Evolutionary conservation across 78 protist genomes (phyloP).

Genomic region (Chrysochromulina parva): DNA sequence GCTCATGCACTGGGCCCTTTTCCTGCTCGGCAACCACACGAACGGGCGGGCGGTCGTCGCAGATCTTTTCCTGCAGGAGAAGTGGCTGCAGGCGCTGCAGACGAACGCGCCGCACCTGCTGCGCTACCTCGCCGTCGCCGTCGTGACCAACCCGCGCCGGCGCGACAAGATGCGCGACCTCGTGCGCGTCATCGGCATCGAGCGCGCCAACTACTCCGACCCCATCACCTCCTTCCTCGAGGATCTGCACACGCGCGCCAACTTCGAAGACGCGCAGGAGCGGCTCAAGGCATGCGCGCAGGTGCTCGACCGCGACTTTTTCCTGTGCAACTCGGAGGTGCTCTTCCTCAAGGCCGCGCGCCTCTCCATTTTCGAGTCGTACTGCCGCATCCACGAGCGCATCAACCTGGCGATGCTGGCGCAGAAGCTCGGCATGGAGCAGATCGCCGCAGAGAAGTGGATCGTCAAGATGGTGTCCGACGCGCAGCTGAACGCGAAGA

Average conservation of each 20-base stretch:
- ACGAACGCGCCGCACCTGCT: background rate
- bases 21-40: background rate
- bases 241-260: background rate
- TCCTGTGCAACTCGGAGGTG: background rate
- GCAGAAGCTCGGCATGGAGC: constrained; percentile 70
- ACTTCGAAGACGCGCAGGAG: background rate
- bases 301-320: background rate
- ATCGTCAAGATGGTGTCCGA: constrained; percentile 85
- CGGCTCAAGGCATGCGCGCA: background rate
- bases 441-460: constrained; percentile 85
- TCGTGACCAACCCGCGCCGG: background rate
- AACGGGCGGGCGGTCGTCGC: background rate
- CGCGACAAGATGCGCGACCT: background rate
- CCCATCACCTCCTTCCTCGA: background rate
- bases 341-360: background rate
- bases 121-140: background rate
- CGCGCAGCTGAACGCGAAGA: constrained; percentile 83
- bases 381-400: constrained; percentile 84
- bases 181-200: background rate
- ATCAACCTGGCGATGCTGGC: constrained; percentile 79
- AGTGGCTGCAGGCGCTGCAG: background rate
- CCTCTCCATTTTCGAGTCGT: background rate
- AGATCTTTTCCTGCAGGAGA: background rate
- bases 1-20: constrained; percentile 31
- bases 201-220: background rate